Conservation (phyloP, 1,284 basidiomycete genomes). For the Rhizoctonia solani region DNA sequence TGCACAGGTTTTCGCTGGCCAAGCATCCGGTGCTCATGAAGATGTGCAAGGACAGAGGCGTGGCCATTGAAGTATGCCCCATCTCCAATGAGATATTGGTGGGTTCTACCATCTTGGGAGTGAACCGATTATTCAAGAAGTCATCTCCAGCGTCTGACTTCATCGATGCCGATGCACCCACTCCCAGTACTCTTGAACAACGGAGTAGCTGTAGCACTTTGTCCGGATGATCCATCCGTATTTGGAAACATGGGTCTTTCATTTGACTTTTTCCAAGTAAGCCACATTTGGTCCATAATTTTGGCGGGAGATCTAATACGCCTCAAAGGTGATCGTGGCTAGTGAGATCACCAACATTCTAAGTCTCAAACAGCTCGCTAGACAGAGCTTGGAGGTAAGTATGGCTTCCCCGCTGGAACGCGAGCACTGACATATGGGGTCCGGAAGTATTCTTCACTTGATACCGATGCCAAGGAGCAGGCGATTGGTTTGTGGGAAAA, state of each 20-base stretch:
- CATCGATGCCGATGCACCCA: constrained; percentile 41
- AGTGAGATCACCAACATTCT: constrained; percentile 35
- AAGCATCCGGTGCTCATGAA: constrained; percentile 46
- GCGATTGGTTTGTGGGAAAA: constrained; percentile 15
- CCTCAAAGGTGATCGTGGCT: constrained; percentile 39
- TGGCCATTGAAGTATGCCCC: constrained; percentile 44
- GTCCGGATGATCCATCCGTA: constrained; percentile 44
- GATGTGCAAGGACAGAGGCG: constrained; percentile 42
- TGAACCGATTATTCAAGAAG: no score
- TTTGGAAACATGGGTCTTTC: constrained; percentile 44
- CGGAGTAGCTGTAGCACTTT: constrained; percentile 43
- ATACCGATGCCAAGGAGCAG: background rate
- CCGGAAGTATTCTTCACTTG: background rate
- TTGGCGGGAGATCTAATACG: no score
- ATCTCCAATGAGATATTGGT: constrained; percentile 37
- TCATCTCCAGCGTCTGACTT: constrained; percentile 39
- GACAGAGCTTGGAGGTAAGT: constrained; percentile 35
- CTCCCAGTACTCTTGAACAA: constrained; percentile 42
- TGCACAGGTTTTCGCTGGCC: constrained; percentile 41
- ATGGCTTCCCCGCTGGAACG: background rate
- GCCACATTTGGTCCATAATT: background rate
- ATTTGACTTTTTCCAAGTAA: constrained; percentile 41
- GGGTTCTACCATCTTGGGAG: background rate
- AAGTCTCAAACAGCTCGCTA: constrained; percentile 30
- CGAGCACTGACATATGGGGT: background rate